Percentiles rank a stretch among this genome's conserved stretches.
Conservation (phyloP, 208 protist genomes). For the Leishmania amazonensis region DNA sequence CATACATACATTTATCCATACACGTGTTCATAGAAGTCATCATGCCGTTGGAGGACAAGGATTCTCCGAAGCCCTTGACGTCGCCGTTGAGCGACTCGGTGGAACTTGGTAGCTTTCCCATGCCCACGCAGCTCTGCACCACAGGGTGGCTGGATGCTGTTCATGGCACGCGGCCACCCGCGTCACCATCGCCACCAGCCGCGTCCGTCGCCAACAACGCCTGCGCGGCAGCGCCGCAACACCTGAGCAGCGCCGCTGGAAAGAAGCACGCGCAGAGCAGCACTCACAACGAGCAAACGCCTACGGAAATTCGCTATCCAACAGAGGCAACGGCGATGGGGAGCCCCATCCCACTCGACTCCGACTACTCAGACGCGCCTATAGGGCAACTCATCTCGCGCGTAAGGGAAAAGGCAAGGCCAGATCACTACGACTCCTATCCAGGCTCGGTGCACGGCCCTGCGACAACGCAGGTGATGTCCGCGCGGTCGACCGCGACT, state of each 20-base stretch:
- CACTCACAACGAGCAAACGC: constrained; percentile 12
- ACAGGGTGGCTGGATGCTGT: constrained; percentile 25
- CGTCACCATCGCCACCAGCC: neutral
- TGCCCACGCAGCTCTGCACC: neutral
- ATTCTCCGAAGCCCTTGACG: constrained; percentile 1
- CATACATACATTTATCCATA: neutral
- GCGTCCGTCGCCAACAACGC: neutral
- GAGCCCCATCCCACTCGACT: constrained; percentile 39
- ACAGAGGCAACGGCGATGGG: constrained; percentile 32
- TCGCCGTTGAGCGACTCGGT: constrained; percentile 34
- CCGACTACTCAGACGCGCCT: constrained; percentile 30
- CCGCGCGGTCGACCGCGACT: neutral
- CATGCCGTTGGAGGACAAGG: constrained; percentile 14
- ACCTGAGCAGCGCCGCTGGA: neutral
- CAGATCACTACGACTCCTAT: neutral
- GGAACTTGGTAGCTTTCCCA: constrained; percentile 18
- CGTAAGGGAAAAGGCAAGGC: neutral
- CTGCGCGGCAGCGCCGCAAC: neutral
- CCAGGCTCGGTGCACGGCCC: neutral
- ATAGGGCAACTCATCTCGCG: constrained; percentile 13
- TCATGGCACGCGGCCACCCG: neutral
- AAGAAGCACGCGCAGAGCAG: neutral
- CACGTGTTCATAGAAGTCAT: neutral
- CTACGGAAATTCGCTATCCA: constrained; percentile 14
- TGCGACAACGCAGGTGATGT: neutral